Conservation (phyloP, 1,284 basidiomycete species). For the Trichosporon sp. region DNA sequence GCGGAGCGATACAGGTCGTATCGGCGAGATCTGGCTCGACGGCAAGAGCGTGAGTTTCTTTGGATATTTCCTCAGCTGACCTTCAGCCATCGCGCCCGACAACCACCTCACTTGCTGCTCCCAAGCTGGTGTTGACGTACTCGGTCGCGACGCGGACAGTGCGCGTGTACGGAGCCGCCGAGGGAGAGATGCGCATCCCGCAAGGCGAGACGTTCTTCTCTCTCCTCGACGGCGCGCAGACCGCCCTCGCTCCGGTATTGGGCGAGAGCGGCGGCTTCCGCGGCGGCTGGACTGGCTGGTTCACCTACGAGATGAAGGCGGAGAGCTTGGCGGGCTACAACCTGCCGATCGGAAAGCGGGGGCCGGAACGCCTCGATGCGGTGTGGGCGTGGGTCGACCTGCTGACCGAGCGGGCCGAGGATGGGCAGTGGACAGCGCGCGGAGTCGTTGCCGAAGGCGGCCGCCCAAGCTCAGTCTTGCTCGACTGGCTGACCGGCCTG, state of each 20-base stretch:
- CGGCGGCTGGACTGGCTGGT: slow-evolving; percentile 54
- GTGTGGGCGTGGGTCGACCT: slow-evolving; percentile 48
- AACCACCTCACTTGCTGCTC: slow-evolving; percentile 39
- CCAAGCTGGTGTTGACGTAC: slow-evolving; percentile 43
- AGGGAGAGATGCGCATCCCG: slow-evolving; percentile 10
- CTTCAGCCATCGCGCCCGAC: slow-evolving; percentile 39
- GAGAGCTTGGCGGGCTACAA: slow-evolving; percentile 48
- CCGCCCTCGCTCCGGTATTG: slow-evolving; percentile 10
- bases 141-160: slow-evolving; percentile 34
- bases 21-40: slow-evolving; percentile 53
- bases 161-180: slow-evolving; percentile 12
- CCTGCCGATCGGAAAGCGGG: slow-evolving; percentile 8
- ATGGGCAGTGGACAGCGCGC: slow-evolving; percentile 48
- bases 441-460: slow-evolving; percentile 38
- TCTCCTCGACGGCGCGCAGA: slow-evolving; percentile 37
- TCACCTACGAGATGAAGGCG: slow-evolving; percentile 55
- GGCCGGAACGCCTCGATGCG: slow-evolving; percentile 34
- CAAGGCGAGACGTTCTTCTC: slow-evolving; percentile 41
- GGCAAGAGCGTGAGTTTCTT: slow-evolving; percentile 42
- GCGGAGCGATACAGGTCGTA: slow-evolving; percentile 22
- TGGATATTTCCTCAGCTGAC: not conserved
- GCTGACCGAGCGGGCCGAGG: slow-evolving; percentile 46
- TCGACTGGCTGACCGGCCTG: slow-evolving; percentile 30
- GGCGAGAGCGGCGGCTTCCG: slow-evolving; percentile 35
- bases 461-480: slow-evolving; percentile 14